A percentile compares a stretch with the other conserved stretches of the same genome.
These are phyloP conservation scores for Dactylorhiza incarnata DNA, from an alignment of 106 monocot genomes.

Conservation along the genomic window DNA sequence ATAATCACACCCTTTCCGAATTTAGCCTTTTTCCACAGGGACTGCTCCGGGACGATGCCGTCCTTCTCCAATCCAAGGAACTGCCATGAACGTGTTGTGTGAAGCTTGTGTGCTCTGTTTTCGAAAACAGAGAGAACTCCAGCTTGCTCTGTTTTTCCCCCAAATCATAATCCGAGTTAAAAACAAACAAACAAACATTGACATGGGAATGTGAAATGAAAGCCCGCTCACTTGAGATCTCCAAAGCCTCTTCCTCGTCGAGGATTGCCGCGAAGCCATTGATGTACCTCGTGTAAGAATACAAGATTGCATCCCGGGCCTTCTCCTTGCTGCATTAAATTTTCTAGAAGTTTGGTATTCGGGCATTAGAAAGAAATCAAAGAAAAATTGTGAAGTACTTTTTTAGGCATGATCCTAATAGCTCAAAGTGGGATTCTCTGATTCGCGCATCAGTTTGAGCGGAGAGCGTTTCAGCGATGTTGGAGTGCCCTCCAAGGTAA, in stretches of 20 bases:
- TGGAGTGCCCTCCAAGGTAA: slow-evolving; percentile 15
- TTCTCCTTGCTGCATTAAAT: slow-evolving; percentile 23
- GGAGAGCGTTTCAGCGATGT: slow-evolving; percentile 5
- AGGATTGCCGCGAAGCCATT: slow-evolving; percentile 38
- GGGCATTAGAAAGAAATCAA: neutral
- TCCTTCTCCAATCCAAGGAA: slow-evolving; percentile 36
- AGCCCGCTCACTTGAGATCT: slow-evolving; percentile 22
- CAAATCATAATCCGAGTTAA: neutral
- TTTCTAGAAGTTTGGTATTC: neutral
- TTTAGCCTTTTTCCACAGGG: slow-evolving; percentile 53
- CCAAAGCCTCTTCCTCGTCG: slow-evolving; percentile 25
- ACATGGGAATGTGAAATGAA: neutral
- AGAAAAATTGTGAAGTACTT: slow-evolving; percentile 1
- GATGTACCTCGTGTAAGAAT: slow-evolving; percentile 26
- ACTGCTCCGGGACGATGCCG: slow-evolving; percentile 23
- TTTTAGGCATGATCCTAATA: slow-evolving; percentile 18
- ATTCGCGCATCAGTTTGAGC: neutral
- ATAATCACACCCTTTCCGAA: slow-evolving; percentile 68
- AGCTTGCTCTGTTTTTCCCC: slow-evolving; percentile 26
- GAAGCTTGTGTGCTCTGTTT: slow-evolving; percentile 40
- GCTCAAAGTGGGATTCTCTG: slow-evolving; percentile 15
- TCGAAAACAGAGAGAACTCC: slow-evolving; percentile 44
- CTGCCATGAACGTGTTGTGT: slow-evolving; percentile 64
- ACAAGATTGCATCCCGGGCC: slow-evolving; percentile 27
- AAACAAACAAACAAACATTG: neutral